Conservation (phyloP, 768 basidiomycete genomes). For the Pleurotus djamor region DNA sequence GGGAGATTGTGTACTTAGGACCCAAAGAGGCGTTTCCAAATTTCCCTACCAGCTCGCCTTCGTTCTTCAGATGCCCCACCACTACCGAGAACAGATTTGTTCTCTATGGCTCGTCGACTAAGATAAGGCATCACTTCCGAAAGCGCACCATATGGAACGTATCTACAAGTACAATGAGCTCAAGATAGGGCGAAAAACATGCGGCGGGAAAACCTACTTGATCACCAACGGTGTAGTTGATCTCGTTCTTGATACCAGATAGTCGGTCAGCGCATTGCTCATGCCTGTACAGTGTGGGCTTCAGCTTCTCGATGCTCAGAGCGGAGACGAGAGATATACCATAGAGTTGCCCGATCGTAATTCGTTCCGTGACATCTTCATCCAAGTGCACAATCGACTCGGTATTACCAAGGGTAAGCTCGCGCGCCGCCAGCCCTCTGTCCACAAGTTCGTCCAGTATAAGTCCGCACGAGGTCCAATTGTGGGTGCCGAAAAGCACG, state of each 20-base stretch:
- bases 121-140: slow-evolving; percentile 89
- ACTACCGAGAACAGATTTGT: slow-evolving; percentile 81
- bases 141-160: slow-evolving; percentile 75
- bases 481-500: slow-evolving; percentile 87
- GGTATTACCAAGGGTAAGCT: slow-evolving; percentile 10
- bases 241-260: slow-evolving; percentile 54
- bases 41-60: slow-evolving; percentile 47
- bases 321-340: slow-evolving; percentile 41
- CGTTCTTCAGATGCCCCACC: slow-evolving; percentile 67
- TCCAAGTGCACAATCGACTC: slow-evolving; percentile 35
- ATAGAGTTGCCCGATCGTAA: slow-evolving; percentile 81
- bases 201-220: slow-evolving; percentile 47
- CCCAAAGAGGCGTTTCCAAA: slow-evolving; percentile 42
- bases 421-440: slow-evolving; percentile 47
- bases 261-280: slow-evolving; percentile 78
- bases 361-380: slow-evolving; percentile 57
- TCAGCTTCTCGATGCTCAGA: background rate
- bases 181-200: background rate
- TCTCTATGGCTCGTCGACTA: slow-evolving; percentile 86
- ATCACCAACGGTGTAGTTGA: slow-evolving; percentile 66
- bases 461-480: slow-evolving; percentile 62
- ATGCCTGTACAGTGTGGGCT: slow-evolving; percentile 53
- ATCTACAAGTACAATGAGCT: slow-evolving; percentile 27
- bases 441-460: slow-evolving; percentile 60
- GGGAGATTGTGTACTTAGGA: slow-evolving; percentile 8